Percentiles rank a stretch among this genome's conserved stretches.
Conservation (phyloP, 768 basidiomycete species). For the Suillus lakei region DNA sequence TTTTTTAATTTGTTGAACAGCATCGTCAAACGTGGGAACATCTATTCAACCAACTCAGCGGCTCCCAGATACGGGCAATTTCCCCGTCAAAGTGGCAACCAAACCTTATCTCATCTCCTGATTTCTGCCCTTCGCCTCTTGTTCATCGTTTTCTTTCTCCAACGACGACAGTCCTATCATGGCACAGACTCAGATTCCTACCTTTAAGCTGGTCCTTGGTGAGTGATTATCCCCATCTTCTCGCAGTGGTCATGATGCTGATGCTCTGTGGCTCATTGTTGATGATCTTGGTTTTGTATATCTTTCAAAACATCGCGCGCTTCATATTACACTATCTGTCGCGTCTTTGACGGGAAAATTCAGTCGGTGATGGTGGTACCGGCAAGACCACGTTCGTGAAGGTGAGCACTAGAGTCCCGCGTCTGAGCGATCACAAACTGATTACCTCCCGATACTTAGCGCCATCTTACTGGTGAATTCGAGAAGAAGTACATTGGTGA, state of each 20-base stretch:
- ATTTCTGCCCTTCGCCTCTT: constrained; percentile 38
- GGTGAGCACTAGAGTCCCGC: constrained; percentile 47
- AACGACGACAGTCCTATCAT: constrained; percentile 41
- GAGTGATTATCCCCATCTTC: constrained; percentile 35
- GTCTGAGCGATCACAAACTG: constrained; percentile 55
- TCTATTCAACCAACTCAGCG: constrained; percentile 12
- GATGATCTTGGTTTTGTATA: constrained; percentile 50
- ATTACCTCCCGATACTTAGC: constrained; percentile 61
- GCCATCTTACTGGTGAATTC: constrained; percentile 99
- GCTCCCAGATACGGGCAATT: constrained; percentile 27
- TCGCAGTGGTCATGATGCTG: constrained; percentile 26
- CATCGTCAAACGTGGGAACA: constrained; percentile 1
- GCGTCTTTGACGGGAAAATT: constrained; percentile 12
- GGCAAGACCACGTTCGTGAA: constrained; percentile 99
- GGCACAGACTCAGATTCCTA: constrained; percentile 61
- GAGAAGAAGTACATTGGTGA: constrained; percentile 99
- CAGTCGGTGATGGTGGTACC: constrained; percentile 96
- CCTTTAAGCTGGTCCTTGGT: constrained; percentile 99
- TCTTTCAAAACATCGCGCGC: constrained; percentile 4
- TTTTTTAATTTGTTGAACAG: too few species aligned
- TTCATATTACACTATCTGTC: constrained; percentile 16
- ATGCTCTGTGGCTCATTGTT: constrained; percentile 40
- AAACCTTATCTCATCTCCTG: constrained; percentile 42
- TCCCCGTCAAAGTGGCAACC: constrained; percentile 31
- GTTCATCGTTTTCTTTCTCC: constrained; percentile 22